Conservation (phyloP, 139 green algal species). For the Tetradesmus lagerheimii region DNA sequence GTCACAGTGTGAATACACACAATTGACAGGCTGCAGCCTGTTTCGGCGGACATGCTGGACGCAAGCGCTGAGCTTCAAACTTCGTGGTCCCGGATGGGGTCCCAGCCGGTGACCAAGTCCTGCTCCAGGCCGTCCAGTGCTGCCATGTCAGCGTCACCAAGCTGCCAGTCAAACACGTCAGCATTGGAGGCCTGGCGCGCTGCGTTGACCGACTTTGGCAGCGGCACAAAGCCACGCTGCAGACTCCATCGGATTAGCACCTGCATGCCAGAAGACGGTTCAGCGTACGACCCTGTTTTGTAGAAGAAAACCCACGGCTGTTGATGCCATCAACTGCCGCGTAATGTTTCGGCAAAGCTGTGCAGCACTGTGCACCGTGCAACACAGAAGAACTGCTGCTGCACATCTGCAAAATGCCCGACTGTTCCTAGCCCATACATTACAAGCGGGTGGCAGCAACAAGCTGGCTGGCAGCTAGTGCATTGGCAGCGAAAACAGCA, state of each 20-base stretch:
- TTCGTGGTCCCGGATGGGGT: constrained; percentile 58
- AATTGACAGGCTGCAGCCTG: too few relatives aligned
- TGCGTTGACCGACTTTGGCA: constrained; percentile 73
- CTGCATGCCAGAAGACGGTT: constrained; percentile 20
- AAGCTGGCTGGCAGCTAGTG: background rate
- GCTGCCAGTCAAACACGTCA: constrained; percentile 59
- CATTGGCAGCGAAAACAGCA: background rate
- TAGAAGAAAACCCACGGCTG: too few relatives aligned
- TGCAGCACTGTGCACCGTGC: too few relatives aligned
- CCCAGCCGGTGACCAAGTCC: constrained; percentile 65
- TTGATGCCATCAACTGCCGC: too few relatives aligned
- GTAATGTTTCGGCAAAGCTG: too few relatives aligned
- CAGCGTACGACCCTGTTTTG: too few relatives aligned
- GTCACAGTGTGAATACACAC: too few relatives aligned
- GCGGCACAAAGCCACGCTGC: constrained; percentile 73
- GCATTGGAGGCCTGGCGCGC: constrained; percentile 62
- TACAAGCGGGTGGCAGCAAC: background rate
- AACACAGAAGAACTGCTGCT: too few relatives aligned
- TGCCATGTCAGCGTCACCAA: constrained; percentile 53
- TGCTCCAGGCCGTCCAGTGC: constrained; percentile 59
- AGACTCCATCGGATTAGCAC: constrained; percentile 73
- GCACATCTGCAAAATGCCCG: too few relatives aligned
- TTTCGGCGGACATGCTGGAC: too few relatives aligned
- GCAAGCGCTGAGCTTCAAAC: constrained; percentile 40
- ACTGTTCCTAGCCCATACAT: too few relatives aligned